Base-by-base conservation (phyloP, 352 stramenopile species). In the Thalassiosira mediterranea region DNA sequence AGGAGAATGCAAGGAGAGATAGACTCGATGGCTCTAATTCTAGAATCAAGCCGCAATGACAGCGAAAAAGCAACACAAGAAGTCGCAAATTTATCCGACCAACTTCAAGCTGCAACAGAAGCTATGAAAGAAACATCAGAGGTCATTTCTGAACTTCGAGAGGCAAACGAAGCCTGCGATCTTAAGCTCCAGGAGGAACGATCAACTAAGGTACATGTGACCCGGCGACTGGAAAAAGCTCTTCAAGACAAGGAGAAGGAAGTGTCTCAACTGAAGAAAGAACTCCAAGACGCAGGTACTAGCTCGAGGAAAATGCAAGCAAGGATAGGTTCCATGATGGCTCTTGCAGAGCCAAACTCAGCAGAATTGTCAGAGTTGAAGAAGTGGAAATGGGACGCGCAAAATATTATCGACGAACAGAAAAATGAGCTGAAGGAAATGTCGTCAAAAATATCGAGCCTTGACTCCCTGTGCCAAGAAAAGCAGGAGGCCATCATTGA, bases 341-440 rank as follows among this genome's bases (percentile, higher is more conserved):
- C 56, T 15, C 26, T 76, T 42, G 37, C 48, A 10, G 56, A 76
- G 34, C 56, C 66, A 7, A 58, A n/a, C 4, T 19, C 42, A 10
- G 15, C 37, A 28, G 56, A 76, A 32, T 61, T 69, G 37, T 34
- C 54, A 46, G 15, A 76, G 8, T 57, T 76, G 40, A 67, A n/a
- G 46, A 56, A 32, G 17, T 38, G 11, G 37, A 69, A 69, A 23
- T 26, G 25, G 25, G 31, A 58, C 46, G 44, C 59, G 1, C 40
- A 38, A 19, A 47, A 61, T 7, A 58, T 7, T 5, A 66, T 67
- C 11, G 28, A 67, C 11, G 26, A 32, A 11, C 34, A 49, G 28
- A 26, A 52, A 1, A 48, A 66, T 10, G 31, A 40, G 11, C 10
- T 76, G 25, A 38, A 61, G 49, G 46, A 70, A 42, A 34, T 70